These are phyloP conservation scores for Coprinellus micaceus DNA, from an alignment of 768 basidiomycete genomes.

Conservation along the genomic window DNA sequence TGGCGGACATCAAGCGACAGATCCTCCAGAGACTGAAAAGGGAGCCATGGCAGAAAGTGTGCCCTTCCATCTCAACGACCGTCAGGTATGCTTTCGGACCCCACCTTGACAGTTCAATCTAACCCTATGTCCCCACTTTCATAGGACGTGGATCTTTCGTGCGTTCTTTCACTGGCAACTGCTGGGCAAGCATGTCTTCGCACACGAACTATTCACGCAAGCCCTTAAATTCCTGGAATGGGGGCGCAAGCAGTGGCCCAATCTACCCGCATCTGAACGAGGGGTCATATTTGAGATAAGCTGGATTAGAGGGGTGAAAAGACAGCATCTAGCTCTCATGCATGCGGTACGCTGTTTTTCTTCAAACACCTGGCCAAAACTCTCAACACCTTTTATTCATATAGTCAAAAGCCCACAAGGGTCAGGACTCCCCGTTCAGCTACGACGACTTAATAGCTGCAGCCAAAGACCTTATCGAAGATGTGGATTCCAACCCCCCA, in stretches of 20 bases:
- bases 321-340: constrained; percentile 29
- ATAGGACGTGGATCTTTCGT: constrained; percentile 5
- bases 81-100: constrained; percentile 1
- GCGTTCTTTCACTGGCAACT: neutral
- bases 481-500: constrained; percentile 23
- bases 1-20: neutral
- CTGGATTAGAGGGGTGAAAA: constrained; percentile 39
- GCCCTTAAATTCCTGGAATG: constrained; percentile 41
- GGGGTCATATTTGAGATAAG: constrained; percentile 41
- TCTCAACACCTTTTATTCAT: neutral
- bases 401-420: neutral
- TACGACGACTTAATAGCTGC: neutral
- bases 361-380: neutral
- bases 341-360: neutral
- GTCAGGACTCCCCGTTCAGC: constrained; percentile 9
- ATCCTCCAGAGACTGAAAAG: neutral
- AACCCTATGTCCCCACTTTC: neutral
- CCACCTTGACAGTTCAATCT: neutral
- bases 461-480: constrained; percentile 26
- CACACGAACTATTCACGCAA: constrained; percentile 32
- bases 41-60: neutral
- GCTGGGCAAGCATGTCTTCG: constrained; percentile 5
- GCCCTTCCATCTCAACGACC: constrained; percentile 1
- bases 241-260: constrained; percentile 36
- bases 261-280: constrained; percentile 32